phyloP scores from a whole-genome alignment of 345 rosid genomes.

The Populus deltoides region DNA sequence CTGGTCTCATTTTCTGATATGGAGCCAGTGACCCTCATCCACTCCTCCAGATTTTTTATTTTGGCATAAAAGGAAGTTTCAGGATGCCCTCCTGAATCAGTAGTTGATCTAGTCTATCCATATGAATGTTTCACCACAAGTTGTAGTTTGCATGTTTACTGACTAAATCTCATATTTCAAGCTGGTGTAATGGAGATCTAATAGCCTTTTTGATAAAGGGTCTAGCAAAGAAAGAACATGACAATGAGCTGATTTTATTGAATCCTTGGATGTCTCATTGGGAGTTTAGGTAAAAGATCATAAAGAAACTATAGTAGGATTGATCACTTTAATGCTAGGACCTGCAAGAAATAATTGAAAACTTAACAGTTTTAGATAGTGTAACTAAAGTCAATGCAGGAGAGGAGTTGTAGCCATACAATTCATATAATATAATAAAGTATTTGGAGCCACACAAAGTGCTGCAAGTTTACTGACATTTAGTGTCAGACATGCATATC shows the following conservation, averaged over 20 bases:
- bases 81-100: not conserved
- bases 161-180: not conserved
- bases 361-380: not conserved
- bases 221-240: too few relatives aligned
- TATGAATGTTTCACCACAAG: not conserved
- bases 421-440: not conserved
- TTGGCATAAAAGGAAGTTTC: too few relatives aligned
- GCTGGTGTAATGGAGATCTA: not conserved
- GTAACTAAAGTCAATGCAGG: not conserved
- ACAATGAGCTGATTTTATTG: not conserved
- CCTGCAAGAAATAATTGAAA: not conserved
- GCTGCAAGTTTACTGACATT: not conserved
- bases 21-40: not conserved
- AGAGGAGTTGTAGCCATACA: not conserved
- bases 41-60: too few relatives aligned
- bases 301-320: not conserved
- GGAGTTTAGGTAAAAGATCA: not conserved
- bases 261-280: not conserved
- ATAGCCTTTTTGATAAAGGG: not conserved
- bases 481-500: not conserved
- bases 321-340: not conserved
- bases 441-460: not conserved
- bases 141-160: not conserved
- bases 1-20: not conserved
- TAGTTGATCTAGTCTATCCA: not conserved